Conservation (phyloP, 192 early-diverging fungal genomes). For the Mortierella alpina region DNA sequence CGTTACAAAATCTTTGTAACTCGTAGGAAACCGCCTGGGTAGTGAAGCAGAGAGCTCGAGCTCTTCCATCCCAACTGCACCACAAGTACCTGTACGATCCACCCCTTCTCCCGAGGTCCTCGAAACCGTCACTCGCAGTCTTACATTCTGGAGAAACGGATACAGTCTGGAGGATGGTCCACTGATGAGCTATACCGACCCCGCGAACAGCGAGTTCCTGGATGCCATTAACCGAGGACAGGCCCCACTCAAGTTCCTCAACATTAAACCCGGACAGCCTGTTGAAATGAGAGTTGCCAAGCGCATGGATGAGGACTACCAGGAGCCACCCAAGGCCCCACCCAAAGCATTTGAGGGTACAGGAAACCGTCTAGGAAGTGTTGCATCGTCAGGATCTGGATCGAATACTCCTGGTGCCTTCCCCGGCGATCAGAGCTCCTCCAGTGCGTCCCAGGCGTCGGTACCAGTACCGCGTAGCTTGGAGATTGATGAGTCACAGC, state of each 20-base stretch:
- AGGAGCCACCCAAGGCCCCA: constrained; percentile 81
- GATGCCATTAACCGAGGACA: constrained; percentile 89
- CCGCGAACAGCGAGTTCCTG: constrained; percentile 85
- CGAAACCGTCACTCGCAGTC: constrained; percentile 64
- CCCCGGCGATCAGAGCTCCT: constrained; percentile 48
- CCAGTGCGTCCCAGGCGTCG: constrained; percentile 21
- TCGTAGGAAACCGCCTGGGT: constrained; percentile 60
- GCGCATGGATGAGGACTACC: constrained; percentile 88
- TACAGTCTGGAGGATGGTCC: constrained; percentile 97
- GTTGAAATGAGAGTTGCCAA: constrained; percentile 90
- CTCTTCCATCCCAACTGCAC: background rate
- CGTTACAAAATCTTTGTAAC: too few relatives aligned
- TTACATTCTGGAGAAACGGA: constrained; percentile 97
- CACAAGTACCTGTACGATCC: constrained; percentile 21
- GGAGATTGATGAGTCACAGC: constrained; percentile 78
- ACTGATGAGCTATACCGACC: constrained; percentile 86
- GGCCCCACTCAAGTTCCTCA: constrained; percentile 87
- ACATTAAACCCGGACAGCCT: constrained; percentile 88
- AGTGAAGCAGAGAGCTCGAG: constrained; percentile 64
- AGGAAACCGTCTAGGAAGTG: constrained; percentile 82
- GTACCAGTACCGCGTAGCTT: constrained; percentile 48
- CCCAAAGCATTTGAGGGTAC: constrained; percentile 81
- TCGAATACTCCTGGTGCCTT: constrained; percentile 42
- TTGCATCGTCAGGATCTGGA: constrained; percentile 35
- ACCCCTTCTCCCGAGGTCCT: constrained; percentile 31